phyloP scores from a whole-genome alignment of 441 rosid species.

The Gossypium armourianum region DNA sequence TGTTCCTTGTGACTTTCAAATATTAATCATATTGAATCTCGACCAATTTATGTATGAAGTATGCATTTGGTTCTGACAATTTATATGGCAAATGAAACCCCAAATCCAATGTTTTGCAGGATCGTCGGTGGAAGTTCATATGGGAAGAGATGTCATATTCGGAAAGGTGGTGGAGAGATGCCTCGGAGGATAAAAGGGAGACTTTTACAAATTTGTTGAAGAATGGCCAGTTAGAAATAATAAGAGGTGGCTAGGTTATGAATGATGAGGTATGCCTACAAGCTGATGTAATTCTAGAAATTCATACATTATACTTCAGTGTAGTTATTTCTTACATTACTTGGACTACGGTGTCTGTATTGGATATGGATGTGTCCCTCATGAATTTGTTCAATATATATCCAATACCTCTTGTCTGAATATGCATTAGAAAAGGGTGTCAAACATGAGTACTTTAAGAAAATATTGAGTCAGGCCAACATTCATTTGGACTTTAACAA shows the following conservation, averaged over 20 bases:
- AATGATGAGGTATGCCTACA: slow-evolving; percentile 70
- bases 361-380: not conserved
- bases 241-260: slow-evolving; percentile 99
- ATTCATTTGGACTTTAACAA: slow-evolving; percentile 13
- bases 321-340: not conserved
- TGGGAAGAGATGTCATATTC: slow-evolving; percentile 98
- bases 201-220: slow-evolving; percentile 58
- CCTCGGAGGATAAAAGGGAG: slow-evolving; percentile 48
- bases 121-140: slow-evolving; percentile 71
- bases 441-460: not conserved
- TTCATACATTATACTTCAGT: not conserved
- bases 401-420: not conserved
- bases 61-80: not conserved
- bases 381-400: not conserved
- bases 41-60: not conserved
- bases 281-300: not conserved
- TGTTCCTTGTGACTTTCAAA: not conserved
- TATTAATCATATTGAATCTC: not conserved
- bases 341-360: not conserved
- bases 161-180: slow-evolving; percentile 98
- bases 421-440: no score
- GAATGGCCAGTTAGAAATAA: slow-evolving; percentile 88
- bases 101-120: slow-evolving; percentile 37
- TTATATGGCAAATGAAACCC: not conserved
- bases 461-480: slow-evolving; percentile 16